Evolutionary conservation across 768 basidiomycete genomes (phyloP).

Genomic region (Boletales sp.): DNA sequence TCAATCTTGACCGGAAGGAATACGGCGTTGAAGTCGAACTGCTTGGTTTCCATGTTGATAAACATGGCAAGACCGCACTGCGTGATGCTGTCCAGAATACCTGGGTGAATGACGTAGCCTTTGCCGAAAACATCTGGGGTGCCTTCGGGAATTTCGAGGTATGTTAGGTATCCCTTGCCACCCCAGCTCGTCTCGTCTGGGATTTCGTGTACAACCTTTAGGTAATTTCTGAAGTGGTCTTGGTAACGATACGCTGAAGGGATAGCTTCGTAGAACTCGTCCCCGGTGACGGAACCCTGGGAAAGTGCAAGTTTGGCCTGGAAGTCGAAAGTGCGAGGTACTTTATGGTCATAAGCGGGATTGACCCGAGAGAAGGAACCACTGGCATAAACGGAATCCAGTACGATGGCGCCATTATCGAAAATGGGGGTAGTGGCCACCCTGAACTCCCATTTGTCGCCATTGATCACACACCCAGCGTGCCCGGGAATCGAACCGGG

Average conservation of each 20-base stretch:
- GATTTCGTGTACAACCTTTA: slow-evolving; percentile 27
- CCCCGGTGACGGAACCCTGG: slow-evolving; percentile 12
- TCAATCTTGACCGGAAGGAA: slow-evolving; percentile 32
- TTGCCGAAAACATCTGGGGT: slow-evolving; percentile 28
- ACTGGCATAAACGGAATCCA: slow-evolving; percentile 30
- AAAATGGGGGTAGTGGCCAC: slow-evolving; percentile 23
- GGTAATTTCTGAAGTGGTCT: slow-evolving; percentile 25
- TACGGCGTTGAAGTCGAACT: slow-evolving; percentile 29
- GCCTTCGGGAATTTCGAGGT: slow-evolving; percentile 17
- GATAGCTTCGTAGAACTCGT: slow-evolving; percentile 17
- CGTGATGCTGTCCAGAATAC: slow-evolving; percentile 31
- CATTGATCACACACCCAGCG: slow-evolving; percentile 23
- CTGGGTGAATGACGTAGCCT: slow-evolving; percentile 32
- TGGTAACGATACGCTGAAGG: slow-evolving; percentile 21
- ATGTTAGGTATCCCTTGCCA: slow-evolving; percentile 25
- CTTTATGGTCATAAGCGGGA: slow-evolving; percentile 21
- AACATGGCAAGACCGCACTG: slow-evolving; percentile 31
- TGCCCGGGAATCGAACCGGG: slow-evolving; percentile 16
- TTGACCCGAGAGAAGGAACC: slow-evolving; percentile 26
- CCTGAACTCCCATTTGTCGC: slow-evolving; percentile 29
- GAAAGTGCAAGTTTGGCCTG: slow-evolving; percentile 18
- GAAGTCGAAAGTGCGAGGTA: slow-evolving; percentile 23
- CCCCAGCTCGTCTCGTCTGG: slow-evolving; percentile 26
- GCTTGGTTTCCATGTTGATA: slow-evolving; percentile 27
- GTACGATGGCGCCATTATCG: slow-evolving; percentile 19